phyloP scores from a whole-genome alignment of 805 yeast species.

The Hanseniaspora meyeri region DNA sequence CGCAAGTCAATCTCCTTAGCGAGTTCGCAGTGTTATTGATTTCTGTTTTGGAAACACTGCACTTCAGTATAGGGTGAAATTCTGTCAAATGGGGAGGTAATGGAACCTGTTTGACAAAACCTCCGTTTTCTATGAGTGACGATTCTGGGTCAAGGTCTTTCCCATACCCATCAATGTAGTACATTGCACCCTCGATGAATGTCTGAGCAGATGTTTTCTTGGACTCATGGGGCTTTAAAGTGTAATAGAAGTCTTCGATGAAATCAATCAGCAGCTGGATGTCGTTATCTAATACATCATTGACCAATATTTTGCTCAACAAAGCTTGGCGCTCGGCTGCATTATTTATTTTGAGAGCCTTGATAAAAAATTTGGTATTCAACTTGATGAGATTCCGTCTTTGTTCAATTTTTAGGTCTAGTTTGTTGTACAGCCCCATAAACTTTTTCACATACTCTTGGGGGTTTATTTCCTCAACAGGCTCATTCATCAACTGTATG shows the following conservation, averaged over 20 bases:
- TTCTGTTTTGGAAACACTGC: slow-evolving; percentile 2
- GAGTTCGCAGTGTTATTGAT: background rate
- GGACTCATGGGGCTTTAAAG: background rate
- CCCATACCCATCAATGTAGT: background rate
- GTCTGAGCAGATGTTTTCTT: background rate
- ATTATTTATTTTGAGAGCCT: background rate
- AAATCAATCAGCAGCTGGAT: background rate
- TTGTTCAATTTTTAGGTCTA: background rate
- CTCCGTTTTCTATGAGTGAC: background rate
- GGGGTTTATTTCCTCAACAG: background rate
- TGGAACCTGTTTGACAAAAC: background rate
- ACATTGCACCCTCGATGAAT: slow-evolving; percentile 1
- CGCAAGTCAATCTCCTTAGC: background rate
- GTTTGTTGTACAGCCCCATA: background rate
- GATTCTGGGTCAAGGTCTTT: background rate
- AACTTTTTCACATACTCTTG: background rate
- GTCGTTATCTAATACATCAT: background rate
- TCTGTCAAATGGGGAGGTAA: background rate
- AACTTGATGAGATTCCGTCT: background rate
- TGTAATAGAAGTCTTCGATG: background rate
- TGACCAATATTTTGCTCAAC: background rate
- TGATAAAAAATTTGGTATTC: slow-evolving; percentile 1
- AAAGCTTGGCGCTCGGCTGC: background rate
- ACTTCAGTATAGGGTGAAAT: background rate
- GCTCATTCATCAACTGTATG: background rate